A percentile compares a stretch with the other conserved stretches of the same genome.
Conservation (phyloP, 164 flowering plant species). For the Vitis rotundifolia region DNA sequence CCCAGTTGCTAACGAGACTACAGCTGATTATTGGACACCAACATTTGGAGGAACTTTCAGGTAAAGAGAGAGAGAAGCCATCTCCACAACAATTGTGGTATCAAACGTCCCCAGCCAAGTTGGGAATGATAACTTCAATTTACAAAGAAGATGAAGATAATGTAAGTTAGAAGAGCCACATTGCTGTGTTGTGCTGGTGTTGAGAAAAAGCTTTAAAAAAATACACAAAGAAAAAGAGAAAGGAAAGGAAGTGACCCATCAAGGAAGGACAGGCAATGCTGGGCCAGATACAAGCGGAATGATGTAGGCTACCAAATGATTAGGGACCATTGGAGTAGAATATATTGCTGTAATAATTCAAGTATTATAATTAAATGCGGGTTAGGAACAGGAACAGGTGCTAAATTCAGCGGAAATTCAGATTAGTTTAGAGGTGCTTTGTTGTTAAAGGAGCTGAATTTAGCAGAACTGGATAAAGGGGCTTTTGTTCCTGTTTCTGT, state of each 20-base stretch:
- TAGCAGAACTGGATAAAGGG: conserved; percentile 35
- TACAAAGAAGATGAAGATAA: not conserved
- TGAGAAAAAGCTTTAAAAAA: conserved; percentile 12
- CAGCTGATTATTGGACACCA: conserved; percentile 72
- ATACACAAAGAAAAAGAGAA: conserved; percentile 6
- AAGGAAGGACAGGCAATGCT: conserved; percentile 21
- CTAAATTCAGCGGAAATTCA: conserved; percentile 46
- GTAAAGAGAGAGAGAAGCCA: conserved; percentile 19
- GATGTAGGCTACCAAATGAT: conserved; percentile 21
- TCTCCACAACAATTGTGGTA: not conserved
- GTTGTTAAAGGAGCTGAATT: conserved; percentile 34
- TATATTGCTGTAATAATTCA: not conserved
- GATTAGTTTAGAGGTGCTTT: conserved; percentile 9
- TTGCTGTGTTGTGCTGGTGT: conserved; percentile 1
- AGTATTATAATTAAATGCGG: conserved; percentile 16
- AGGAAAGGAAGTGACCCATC: conserved; percentile 23
- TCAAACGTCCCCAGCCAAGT: conserved; percentile 1
- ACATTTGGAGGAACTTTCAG: conserved; percentile 55
- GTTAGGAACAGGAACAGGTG: conserved; percentile 55
- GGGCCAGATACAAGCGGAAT: conserved; percentile 29
- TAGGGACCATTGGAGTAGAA: conserved; percentile 5
- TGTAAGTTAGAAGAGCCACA: not conserved
- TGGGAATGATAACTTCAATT: conserved; percentile 9
- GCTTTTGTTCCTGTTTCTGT: conserved; percentile 43
- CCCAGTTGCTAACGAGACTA: conserved; percentile 55